These are phyloP conservation scores for Claviceps sp. DNA, from an alignment of 2,329 filamentous ascomycete genomes.

Conservation along the genomic window DNA sequence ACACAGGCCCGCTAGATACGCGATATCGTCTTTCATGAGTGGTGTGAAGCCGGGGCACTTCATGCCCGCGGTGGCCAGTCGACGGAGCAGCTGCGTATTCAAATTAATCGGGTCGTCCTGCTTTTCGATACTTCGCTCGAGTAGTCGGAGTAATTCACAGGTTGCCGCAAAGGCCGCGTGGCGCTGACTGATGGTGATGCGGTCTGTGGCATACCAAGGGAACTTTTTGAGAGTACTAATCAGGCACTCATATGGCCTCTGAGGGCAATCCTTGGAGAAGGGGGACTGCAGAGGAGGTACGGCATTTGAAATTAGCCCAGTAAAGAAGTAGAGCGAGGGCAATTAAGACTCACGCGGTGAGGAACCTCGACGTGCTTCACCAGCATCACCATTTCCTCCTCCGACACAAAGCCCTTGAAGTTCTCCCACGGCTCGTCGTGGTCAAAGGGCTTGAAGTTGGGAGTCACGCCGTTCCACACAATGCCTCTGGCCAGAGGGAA, in stretches of 20 bases:
- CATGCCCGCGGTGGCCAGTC: conserved; percentile 39
- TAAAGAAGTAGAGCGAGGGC: neutral
- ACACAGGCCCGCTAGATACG: conserved; percentile 25
- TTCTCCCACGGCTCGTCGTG: conserved; percentile 31
- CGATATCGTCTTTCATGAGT: conserved; percentile 47
- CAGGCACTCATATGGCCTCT: conserved; percentile 51
- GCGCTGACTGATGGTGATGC: conserved; percentile 46
- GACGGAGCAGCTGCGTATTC: conserved; percentile 38
- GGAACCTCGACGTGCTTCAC: conserved; percentile 50
- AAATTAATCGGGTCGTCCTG: conserved; percentile 29
- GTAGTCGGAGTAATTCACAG: conserved; percentile 31
- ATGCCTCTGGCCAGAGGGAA: conserved; percentile 46
- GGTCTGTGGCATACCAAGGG: conserved; percentile 45
- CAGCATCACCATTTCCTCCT: conserved; percentile 51
- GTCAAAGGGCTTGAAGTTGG: conserved; percentile 24
- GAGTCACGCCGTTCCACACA: conserved; percentile 36
- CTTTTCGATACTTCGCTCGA: conserved; percentile 29
- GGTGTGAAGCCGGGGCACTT: conserved; percentile 47
- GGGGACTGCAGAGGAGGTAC: conserved; percentile 31
- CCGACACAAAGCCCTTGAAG: conserved; percentile 47
- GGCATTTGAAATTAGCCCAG: neutral
- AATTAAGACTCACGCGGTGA: conserved; percentile 37
- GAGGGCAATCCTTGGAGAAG: conserved; percentile 46
- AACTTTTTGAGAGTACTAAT: conserved; percentile 51
- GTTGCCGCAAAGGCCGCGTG: conserved; percentile 38